A percentile compares a stretch with the other conserved stretches of the same genome.
Evolutionary conservation across 176 grass and related monocot genomes (phyloP).

Genomic region (Carex pumila): DNA sequence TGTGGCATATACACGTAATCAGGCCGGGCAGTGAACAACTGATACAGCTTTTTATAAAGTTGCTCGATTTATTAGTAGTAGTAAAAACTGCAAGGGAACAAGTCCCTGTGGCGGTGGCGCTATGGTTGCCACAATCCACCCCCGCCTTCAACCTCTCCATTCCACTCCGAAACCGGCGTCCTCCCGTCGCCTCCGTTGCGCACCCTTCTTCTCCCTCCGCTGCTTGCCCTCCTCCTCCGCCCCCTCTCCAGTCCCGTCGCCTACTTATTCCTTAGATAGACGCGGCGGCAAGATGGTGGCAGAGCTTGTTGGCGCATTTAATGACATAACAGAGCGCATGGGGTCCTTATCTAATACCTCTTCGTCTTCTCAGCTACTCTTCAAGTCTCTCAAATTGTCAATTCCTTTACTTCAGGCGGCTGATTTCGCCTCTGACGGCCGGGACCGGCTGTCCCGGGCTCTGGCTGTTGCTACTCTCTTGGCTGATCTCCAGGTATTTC

Average conservation of each 20-base stretch:
- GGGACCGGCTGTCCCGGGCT: constrained; percentile 47
- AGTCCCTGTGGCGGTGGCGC: not conserved
- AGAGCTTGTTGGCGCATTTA: constrained; percentile 82
- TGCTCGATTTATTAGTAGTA: not conserved
- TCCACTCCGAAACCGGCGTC: not conserved
- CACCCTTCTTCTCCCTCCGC: not conserved
- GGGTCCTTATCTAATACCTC: constrained; percentile 52
- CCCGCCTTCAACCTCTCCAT: constrained; percentile 1
- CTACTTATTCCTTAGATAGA: constrained; percentile 12
- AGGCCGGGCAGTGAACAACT: too few relatives aligned
- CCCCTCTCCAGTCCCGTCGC: constrained; percentile 13
- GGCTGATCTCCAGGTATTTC: constrained; percentile 76
- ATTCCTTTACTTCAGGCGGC: constrained; percentile 59
- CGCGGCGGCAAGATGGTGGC: constrained; percentile 78
- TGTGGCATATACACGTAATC: too few relatives aligned
- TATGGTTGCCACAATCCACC: not conserved
- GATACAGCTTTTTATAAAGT: not conserved
- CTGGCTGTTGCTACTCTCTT: constrained; percentile 60
- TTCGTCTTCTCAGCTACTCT: constrained; percentile 74
- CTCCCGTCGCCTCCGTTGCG: not conserved
- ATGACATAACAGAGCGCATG: constrained; percentile 75
- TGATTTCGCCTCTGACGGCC: constrained; percentile 35
- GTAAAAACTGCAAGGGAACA: not conserved
- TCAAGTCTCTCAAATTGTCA: constrained; percentile 67
- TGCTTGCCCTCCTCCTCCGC: constrained; percentile 13